These are phyloP conservation scores for Didymella pinodella DNA, from an alignment of 2,329 filamentous ascomycete species.

Conservation along the genomic window DNA sequence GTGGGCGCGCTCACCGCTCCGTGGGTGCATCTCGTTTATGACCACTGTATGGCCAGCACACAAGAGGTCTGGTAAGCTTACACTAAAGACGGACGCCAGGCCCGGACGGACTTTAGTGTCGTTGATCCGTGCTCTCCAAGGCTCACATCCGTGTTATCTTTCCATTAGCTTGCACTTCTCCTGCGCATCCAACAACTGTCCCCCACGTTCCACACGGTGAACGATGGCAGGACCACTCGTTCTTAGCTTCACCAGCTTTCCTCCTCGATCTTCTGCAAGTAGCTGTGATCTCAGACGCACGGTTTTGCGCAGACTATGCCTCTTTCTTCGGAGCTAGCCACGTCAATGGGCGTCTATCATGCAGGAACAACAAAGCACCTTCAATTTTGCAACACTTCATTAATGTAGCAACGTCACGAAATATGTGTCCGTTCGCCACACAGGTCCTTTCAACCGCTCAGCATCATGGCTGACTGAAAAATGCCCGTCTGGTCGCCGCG, in stretches of 20 bases:
- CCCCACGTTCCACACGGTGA: constrained; percentile 27
- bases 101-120: constrained; percentile 10
- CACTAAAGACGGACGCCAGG: constrained; percentile 13
- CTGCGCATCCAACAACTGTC: constrained; percentile 18
- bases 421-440: constrained; percentile 42
- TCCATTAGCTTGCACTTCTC: constrained; percentile 18
- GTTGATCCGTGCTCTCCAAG: constrained; percentile 24
- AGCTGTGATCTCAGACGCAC: constrained; percentile 25
- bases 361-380: constrained; percentile 49
- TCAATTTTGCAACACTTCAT: constrained; percentile 37
- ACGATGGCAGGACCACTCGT: constrained; percentile 29
- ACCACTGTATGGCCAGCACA: constrained; percentile 14
- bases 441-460: constrained; percentile 20
- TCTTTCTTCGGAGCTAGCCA: constrained; percentile 38
- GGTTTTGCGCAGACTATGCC: constrained; percentile 24
- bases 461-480: constrained; percentile 33
- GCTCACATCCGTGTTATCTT: constrained; percentile 7
- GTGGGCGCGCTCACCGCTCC: constrained; percentile 31
- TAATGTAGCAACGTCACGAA: constrained; percentile 40
- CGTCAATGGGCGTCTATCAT: constrained; percentile 45
- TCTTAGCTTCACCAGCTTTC: constrained; percentile 28
- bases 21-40: constrained; percentile 10
- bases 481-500: constrained; percentile 21
- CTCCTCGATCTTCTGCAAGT: constrained; percentile 21
- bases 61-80: constrained; percentile 20